Conservation (phyloP, 2,329 filamentous ascomycete species). For the Clonostachys byssicola region DNA sequence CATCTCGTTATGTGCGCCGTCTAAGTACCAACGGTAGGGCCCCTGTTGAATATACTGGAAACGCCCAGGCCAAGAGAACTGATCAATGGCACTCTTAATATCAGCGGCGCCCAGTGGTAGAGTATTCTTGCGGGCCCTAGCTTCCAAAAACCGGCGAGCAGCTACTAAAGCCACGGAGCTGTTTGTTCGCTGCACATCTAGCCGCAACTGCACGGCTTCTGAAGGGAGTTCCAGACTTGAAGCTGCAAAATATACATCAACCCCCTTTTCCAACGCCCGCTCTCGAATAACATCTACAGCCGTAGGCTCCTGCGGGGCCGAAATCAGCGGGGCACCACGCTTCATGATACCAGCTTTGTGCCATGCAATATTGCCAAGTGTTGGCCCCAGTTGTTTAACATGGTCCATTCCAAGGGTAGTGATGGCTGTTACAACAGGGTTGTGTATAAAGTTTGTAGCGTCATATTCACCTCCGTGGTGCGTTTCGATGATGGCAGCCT, state of each 20-base stretch:
- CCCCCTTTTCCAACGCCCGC: constrained; percentile 49
- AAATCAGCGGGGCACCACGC: constrained; percentile 35
- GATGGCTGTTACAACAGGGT: constrained; percentile 55
- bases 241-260: constrained; percentile 38
- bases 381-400: constrained; percentile 57
- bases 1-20: constrained; percentile 90
- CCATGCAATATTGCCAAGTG: constrained; percentile 65
- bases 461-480: constrained; percentile 67
- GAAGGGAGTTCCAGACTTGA: constrained; percentile 37
- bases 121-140: constrained; percentile 61
- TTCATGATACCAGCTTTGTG: constrained; percentile 73
- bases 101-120: constrained; percentile 79
- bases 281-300: constrained; percentile 39
- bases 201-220: constrained; percentile 38
- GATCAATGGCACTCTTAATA: constrained; percentile 27
- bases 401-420: constrained; percentile 67
- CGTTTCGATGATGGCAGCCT: constrained; percentile 61
- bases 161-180: constrained; percentile 51
- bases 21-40: constrained; percentile 76
- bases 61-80: no score
- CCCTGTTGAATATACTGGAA: constrained; percentile 12
- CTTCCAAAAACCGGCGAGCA: constrained; percentile 61
- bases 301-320: constrained; percentile 42
- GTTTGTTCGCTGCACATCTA: constrained; percentile 53
- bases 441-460: constrained; percentile 61